These are phyloP conservation scores for Ilyonectria destructans DNA, from an alignment of 2,329 filamentous ascomycete species.

Conservation along the genomic window DNA sequence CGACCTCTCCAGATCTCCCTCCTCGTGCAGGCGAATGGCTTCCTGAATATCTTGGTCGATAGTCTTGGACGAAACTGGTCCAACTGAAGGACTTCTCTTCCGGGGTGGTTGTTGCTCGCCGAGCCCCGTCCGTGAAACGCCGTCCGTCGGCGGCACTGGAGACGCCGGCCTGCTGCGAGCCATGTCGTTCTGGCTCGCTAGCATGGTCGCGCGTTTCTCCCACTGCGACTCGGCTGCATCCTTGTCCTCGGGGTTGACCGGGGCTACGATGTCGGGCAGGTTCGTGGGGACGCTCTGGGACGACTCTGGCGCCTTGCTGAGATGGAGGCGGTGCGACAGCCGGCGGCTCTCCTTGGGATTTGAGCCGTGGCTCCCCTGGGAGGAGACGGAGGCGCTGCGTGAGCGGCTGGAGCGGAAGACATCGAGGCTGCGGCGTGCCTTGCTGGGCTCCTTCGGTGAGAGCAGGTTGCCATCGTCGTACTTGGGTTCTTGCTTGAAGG, in stretches of 20 bases:
- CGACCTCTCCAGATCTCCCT: constrained; percentile 82
- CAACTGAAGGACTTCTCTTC: constrained; percentile 40
- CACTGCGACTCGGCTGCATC: constrained; percentile 79
- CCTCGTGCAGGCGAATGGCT: constrained; percentile 94
- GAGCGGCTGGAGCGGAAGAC: constrained; percentile 64
- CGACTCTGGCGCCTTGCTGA: constrained; percentile 71
- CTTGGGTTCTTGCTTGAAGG: constrained; percentile 39
- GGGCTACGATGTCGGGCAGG: constrained; percentile 80
- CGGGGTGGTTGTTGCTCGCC: constrained; percentile 32
- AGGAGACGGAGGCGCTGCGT: constrained; percentile 65
- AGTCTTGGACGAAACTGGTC: constrained; percentile 64
- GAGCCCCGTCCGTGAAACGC: constrained; percentile 49
- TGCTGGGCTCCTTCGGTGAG: constrained; percentile 51
- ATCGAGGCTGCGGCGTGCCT: constrained; percentile 62
- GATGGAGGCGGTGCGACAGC: constrained; percentile 80
- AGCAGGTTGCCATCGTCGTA: constrained; percentile 53
- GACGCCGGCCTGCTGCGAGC: constrained; percentile 62
- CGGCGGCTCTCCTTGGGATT: constrained; percentile 54
- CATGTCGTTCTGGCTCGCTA: constrained; percentile 77
- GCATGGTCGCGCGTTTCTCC: constrained; percentile 93
- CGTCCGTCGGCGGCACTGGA: constrained; percentile 51
- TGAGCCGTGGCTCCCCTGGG: constrained; percentile 56
- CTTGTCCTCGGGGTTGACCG: constrained; percentile 62
- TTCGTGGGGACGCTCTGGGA: constrained; percentile 85
- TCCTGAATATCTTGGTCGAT: constrained; percentile 87